Evolutionary conservation across 345 rosid genomes (phyloP).

Genomic region (Gossypium herbaceum): DNA sequence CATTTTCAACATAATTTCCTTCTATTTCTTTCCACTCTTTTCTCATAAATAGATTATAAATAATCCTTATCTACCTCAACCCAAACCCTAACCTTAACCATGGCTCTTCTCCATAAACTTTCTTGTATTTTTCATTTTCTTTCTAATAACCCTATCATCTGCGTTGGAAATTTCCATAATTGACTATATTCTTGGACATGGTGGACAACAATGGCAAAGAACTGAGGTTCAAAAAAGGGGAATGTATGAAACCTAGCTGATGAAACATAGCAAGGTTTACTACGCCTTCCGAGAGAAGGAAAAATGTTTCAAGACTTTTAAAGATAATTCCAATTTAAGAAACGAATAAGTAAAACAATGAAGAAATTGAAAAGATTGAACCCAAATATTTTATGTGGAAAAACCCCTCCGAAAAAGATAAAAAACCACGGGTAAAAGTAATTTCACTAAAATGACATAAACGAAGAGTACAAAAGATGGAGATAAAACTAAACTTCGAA

Average conservation of each 20-base stretch:
- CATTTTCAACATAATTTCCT: too few species aligned
- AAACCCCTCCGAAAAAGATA: too few species aligned
- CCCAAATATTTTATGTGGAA: too few species aligned
- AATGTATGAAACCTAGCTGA: constrained; percentile 53
- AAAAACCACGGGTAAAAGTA: too few species aligned
- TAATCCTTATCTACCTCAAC: too few species aligned
- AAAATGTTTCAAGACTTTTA: constrained; percentile 47
- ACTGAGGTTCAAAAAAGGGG: constrained; percentile 26
- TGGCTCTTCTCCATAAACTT: constrained; percentile 15
- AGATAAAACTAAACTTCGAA: too few species aligned
- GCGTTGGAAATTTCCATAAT: constrained; percentile 53
- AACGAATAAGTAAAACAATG: too few species aligned
- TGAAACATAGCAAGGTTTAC: constrained; percentile 42
- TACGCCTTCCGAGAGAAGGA: constrained; percentile 53
- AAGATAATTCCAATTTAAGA: constrained; percentile 48
- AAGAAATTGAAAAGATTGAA: too few species aligned
- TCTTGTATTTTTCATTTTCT: background rate
- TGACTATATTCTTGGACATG: constrained; percentile 32
- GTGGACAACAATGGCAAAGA: background rate
- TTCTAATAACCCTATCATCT: constrained; percentile 15
- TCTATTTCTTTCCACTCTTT: too few species aligned
- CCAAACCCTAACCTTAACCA: background rate
- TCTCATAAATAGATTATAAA: too few species aligned
- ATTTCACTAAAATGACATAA: too few species aligned
- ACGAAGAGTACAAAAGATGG: too few species aligned